Evolutionary conservation across 2,329 filamentous ascomycete species (phyloP), one percentile per base, ranked within the genome.

Genomic region (Stachybotrys elegans): DNA sequence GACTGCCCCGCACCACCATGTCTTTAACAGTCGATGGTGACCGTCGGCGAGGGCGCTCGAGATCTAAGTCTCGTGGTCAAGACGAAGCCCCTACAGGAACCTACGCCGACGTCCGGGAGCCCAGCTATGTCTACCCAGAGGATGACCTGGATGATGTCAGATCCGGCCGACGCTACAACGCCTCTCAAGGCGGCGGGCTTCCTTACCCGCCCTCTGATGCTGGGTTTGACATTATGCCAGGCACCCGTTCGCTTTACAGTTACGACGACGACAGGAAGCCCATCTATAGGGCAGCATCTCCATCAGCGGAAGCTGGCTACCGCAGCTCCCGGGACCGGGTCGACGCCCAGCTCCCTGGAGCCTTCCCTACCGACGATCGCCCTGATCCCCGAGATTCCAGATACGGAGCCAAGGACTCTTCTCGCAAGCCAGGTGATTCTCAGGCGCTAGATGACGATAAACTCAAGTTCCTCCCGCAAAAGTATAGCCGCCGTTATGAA

Each of bases 1-100:
- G n/a, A n/a, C n/a, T n/a, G n/a, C n/a, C n/a, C n/a, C n/a, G n/a
- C n/a, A n/a, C 43, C 42, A 53, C 46, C 54, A 80, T 79, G 76
- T 78, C 77, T 52, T 65, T 78, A 36, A 65, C 68, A 44, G 69
- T 76, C 43, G 71, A 73, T 46, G 69, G 71, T 44, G 58, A 58
- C 46, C 60, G 62, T 40, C 67, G 67, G 37, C 69, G 70, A 43
- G 69, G 64, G 40, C 73, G 73, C 43, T 73, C 74, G 42, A 67
- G 69, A 42, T 79, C 76, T 63, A 38, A 66, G 59, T 56, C 70
- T 63, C 58, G 62, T 48, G 61, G 63, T 45, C 56, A 58, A 22
- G 58, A 61, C 27, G 57, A 63, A 12, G 46, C 52, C 6, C 57
- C 59, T 44, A 57, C 58, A 42, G 59, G 61, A 20, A 53, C 57